Base-by-base conservation (phyloP, 139 green algal species). In the Volvox reticuliferus region DNA sequence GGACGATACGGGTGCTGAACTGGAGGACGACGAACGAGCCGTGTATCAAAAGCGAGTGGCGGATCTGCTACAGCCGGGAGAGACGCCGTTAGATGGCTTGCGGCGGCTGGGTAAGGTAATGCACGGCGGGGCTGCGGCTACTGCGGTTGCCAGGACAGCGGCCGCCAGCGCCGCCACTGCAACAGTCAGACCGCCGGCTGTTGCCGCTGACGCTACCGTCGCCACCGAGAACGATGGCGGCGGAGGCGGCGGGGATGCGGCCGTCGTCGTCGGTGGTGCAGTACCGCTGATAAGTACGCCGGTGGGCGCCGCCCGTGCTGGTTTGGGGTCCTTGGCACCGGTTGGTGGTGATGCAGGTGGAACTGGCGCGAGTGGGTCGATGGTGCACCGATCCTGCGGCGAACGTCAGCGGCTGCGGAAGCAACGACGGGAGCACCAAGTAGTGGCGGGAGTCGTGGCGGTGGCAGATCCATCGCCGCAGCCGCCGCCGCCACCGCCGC, bases 21-120 rank as follows among this genome's bases (percentile, higher is more conserved):
- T 95, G 75, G 73, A 36, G 14, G 71, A 92, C 0, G 91, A 95
- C 24, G 87, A 96, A n/a, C 61, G 92, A n/a, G 69, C 67, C 12
- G 75, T 78, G 21, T 91, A 89, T 65, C 95, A 96, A 89, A 82
- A 91, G 73, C 78, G 92, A 26, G 65, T 97, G 0, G 87, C 92
- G 18, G 93, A 94, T 20, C 88, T 97, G 92, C 92, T 97, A 82
- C 80, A 76, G 88, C 91, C 92, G 0, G 92, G 91, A 13, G 96
- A 97, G 88, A 95, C 89, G 26, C 93, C 95, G 28, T 90, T 97
- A 67, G 88, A 92, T 12, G 96, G 92, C 24, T 92, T 97, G 61
- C 63, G 95, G 62, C 89, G 95, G 36, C 90, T 97, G 78, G 95
- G 92, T 22, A 80, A 36, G 71, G 20, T 63, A 30, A 65, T 90